Evolutionary conservation across 495 filamentous ascomycete species (phyloP), one percentile per base, ranked within the genome.

Genomic region (Aspergillus sclerotioniger): DNA sequence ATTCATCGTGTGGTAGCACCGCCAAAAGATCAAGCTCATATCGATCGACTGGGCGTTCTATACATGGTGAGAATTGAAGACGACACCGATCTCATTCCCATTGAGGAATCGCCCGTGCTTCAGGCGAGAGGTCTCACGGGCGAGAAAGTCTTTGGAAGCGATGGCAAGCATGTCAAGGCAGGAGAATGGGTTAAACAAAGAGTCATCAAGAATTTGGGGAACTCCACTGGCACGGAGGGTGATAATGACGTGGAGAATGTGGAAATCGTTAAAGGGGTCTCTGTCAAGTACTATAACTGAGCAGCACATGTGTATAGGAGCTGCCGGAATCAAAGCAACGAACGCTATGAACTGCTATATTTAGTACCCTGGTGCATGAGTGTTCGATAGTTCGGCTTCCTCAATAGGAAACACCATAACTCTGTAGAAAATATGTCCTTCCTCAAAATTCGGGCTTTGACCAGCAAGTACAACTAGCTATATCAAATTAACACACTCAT

Each of bases 1-100:
- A 67, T 80, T 17, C 80, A 82, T 49, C 73, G 80, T 0, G 81
- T 82, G 0, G 72, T 79, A 31, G 68, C 77, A 8, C 77, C 76
- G 9, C 77, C 78, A 1, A 60, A 64, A 6, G 76, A 82, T 62
- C 80, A 84, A 59, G 65, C 67, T 7, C 64, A 80, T 41, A 62
- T 79, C 12, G 71, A 81, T 53, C 71, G 79, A 3, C 67, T 79
- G 7, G 76, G 80, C 9, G 62, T 80, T 2, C 58, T 82, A n/a
- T 82, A 81, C 57, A 78, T 84, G 58, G 71, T 75, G 20, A 58
- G 80, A n/a, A 65, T 69, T 0, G 66, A 69, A 46, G 73, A 79
- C 49, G 43, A 63, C 31, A 37, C 12, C 15, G 54, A 57, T 17
- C 54, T 57, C 2, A 33, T 57, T 12, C 46, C 45, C 8, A 57